Conservation (phyloP, 208 protist species). For the Phytomonas francai region DNA sequence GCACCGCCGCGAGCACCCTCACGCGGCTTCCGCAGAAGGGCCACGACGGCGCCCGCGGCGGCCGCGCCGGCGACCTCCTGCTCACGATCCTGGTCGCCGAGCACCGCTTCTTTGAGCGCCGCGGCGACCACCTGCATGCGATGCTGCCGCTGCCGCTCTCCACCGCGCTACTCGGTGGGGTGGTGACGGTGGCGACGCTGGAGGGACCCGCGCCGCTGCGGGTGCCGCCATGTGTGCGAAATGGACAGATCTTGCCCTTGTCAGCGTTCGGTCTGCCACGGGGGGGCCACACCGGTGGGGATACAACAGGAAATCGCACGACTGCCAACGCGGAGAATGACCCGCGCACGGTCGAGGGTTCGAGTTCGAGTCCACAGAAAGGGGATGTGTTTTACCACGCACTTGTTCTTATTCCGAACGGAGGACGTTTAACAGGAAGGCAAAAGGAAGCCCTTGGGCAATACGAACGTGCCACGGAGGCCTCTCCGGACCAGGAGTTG, state of each 20-base stretch:
- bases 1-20: constrained; percentile 22
- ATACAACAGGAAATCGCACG: not conserved
- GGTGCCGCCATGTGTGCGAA: constrained; percentile 70
- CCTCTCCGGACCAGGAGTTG: not conserved
- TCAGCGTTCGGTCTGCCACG: constrained; percentile 25
- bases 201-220: constrained; percentile 22
- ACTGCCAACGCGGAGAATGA: not conserved
- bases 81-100: constrained; percentile 67
- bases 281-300: not conserved
- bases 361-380: not conserved
- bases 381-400: constrained; percentile 41
- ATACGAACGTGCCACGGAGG: constrained; percentile 26
- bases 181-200: constrained; percentile 57
- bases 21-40: constrained; percentile 47
- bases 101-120: constrained; percentile 64
- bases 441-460: constrained; percentile 37
- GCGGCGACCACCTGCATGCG: constrained; percentile 47
- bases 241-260: constrained; percentile 48
- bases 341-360: too few relatives aligned
- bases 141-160: constrained; percentile 76
- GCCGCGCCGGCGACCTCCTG: constrained; percentile 58
- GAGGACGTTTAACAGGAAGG: constrained; percentile 39
- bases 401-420: constrained; percentile 60
- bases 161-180: constrained; percentile 61
- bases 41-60: constrained; percentile 77